Percentiles rank a stretch among this genome's conserved stretches.
These are phyloP conservation scores for Gaeumannomyces sp. DNA, from an alignment of 2,329 filamentous ascomycete species.

Conservation along the genomic window DNA sequence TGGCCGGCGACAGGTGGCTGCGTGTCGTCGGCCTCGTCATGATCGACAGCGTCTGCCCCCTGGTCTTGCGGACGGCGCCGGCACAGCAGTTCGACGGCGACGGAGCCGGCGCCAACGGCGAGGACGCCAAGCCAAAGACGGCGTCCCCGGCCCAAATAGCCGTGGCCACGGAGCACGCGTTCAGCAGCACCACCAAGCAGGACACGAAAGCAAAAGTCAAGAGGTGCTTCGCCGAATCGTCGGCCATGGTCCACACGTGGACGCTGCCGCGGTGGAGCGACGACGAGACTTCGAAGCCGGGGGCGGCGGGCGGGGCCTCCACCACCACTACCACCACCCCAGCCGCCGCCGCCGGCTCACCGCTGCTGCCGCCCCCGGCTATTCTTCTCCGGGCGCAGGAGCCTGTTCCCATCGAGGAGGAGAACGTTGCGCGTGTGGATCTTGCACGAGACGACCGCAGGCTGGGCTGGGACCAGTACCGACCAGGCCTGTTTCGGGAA, in stretches of 20 bases:
- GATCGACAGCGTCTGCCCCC: conserved; percentile 42
- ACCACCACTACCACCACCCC: neutral
- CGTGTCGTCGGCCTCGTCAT: conserved; percentile 44
- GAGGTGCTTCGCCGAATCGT: conserved; percentile 36
- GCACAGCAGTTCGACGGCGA: neutral
- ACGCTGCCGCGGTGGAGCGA: conserved; percentile 24
- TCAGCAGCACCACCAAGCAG: conserved; percentile 18
- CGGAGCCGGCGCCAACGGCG: neutral
- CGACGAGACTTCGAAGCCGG: neutral
- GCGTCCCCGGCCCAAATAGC: neutral
- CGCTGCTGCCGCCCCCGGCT: conserved; percentile 28
- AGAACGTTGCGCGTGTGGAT: conserved; percentile 32
- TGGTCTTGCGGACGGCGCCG: neutral
- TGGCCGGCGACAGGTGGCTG: conserved; percentile 26
- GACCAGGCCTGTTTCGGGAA: conserved; percentile 34
- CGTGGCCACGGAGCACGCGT: conserved; percentile 8
- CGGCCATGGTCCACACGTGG: conserved; percentile 35
- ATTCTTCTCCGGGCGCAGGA: conserved; percentile 41
- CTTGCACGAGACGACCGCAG: conserved; percentile 31
- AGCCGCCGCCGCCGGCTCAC: neutral
- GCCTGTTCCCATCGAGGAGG: conserved; percentile 27
- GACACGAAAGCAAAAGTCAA: conserved; percentile 24
- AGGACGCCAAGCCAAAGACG: conserved; percentile 29
- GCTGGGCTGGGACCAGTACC: conserved; percentile 45
- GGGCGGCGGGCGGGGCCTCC: neutral